Percentiles rank a stretch among this genome's conserved stretches.
Evolutionary conservation across 495 filamentous ascomycete species (phyloP).

Genomic region (Wilcoxina mikolae): DNA sequence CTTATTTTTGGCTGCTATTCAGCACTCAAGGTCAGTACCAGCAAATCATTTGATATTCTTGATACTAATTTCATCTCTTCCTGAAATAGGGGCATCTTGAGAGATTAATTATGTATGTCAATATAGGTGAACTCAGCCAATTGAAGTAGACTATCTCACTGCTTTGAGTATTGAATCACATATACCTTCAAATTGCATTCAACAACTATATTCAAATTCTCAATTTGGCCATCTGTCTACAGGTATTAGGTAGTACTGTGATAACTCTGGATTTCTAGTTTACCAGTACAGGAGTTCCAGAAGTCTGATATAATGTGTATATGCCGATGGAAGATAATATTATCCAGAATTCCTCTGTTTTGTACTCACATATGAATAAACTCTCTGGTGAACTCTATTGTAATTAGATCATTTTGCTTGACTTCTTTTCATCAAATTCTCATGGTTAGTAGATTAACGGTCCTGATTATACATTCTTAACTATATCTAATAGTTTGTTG

Average conservation of each 20-base stretch:
- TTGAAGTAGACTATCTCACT: background rate
- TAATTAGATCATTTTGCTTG: background rate
- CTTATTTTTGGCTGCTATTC: background rate
- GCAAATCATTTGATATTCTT: background rate
- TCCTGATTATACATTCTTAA: background rate
- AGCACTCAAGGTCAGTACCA: background rate
- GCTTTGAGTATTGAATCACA: background rate
- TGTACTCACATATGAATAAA: background rate
- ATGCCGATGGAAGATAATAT: conserved; percentile 8
- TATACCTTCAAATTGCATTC: background rate
- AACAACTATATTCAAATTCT: background rate
- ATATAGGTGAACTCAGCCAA: too few relatives aligned
- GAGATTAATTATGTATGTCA: background rate
- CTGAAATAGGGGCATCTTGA: background rate
- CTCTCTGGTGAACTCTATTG: background rate
- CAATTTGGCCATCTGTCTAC: too few relatives aligned
- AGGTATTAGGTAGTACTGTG: background rate
- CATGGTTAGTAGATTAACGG: background rate
- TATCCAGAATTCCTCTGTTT: background rate
- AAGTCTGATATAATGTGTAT: background rate
- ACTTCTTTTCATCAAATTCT: background rate
- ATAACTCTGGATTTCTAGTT: background rate
- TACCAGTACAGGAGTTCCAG: conserved; percentile 1
- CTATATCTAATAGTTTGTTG: background rate
- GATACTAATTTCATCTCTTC: background rate